Percentiles rank a stretch among this genome's conserved stretches.
phyloP scores from a whole-genome alignment of 2,329 filamentous ascomycete species.

The Fonsecaea erecta region DNA sequence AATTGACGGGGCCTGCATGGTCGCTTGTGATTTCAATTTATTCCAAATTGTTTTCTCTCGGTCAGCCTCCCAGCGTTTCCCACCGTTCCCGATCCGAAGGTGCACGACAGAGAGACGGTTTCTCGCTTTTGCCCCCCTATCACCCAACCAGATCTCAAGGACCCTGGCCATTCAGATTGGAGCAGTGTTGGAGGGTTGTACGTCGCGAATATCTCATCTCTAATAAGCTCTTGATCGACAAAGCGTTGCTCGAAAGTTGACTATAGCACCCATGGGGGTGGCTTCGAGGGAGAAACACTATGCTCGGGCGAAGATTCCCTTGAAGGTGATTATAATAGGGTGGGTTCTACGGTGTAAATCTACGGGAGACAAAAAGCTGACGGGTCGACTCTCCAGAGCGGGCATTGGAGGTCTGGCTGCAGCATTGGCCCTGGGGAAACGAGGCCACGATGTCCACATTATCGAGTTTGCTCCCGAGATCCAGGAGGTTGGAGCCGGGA shows the following conservation, averaged over 20 bases:
- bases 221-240: background rate
- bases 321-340: conserved; percentile 29
- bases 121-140: background rate
- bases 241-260: background rate
- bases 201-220: background rate
- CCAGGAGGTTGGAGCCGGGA: conserved; percentile 55
- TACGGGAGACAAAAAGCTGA: conserved; percentile 33
- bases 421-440: conserved; percentile 41
- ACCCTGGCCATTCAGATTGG: background rate
- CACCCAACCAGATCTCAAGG: background rate
- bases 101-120: background rate
- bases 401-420: conserved; percentile 43
- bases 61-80: background rate
- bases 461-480: conserved; percentile 74
- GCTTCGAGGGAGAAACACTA: conserved; percentile 27
- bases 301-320: conserved; percentile 17
- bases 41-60: background rate
- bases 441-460: conserved; percentile 43
- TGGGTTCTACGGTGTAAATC: conserved; percentile 15
- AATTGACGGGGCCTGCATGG: background rate
- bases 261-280: conserved; percentile 6
- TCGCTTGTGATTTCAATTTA: background rate
- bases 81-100: background rate
- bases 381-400: conserved; percentile 17
- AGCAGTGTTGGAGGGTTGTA: background rate